Percentiles rank a stretch among this genome's conserved stretches.
Conservation (phyloP, 805 yeast genomes). For the Kregervanrija pseudodelftensis region DNA sequence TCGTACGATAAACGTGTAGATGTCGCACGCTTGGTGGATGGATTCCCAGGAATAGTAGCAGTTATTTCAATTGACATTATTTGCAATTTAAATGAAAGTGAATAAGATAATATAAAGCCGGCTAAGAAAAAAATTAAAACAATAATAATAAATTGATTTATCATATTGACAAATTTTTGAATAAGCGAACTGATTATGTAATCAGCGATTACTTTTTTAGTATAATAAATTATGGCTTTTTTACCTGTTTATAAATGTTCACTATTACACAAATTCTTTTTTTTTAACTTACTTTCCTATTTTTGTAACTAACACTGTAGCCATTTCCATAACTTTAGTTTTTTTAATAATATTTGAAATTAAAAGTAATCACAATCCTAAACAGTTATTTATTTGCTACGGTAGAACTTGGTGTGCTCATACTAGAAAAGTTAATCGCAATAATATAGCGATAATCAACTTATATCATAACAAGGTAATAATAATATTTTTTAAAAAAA, state of each 20-base stretch:
- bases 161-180: background rate
- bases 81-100: background rate
- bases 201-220: background rate
- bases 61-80: conserved; percentile 16
- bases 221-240: conserved; percentile 4
- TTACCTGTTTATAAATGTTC: background rate
- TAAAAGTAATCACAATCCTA: too few species aligned
- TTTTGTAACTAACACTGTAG: too few species aligned
- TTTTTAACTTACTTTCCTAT: too few species aligned
- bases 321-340: too few species aligned
- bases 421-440: too few species aligned
- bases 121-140: background rate
- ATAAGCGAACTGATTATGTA: background rate
- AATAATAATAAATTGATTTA: background rate
- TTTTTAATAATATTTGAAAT: too few species aligned
- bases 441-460: too few species aligned
- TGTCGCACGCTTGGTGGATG: conserved; percentile 65
- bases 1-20: conserved; percentile 75
- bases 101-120: too few species aligned
- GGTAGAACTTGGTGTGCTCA: too few species aligned
- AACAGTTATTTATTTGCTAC: too few species aligned
- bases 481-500: too few species aligned
- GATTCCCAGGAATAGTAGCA: conserved; percentile 63
- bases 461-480: too few species aligned
- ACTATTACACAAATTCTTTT: conserved; percentile 9